Evolutionary conservation across 108 stramenopile species (phyloP), one percentile per base, ranked within the genome.

Genomic region (Nitzschia palea): DNA sequence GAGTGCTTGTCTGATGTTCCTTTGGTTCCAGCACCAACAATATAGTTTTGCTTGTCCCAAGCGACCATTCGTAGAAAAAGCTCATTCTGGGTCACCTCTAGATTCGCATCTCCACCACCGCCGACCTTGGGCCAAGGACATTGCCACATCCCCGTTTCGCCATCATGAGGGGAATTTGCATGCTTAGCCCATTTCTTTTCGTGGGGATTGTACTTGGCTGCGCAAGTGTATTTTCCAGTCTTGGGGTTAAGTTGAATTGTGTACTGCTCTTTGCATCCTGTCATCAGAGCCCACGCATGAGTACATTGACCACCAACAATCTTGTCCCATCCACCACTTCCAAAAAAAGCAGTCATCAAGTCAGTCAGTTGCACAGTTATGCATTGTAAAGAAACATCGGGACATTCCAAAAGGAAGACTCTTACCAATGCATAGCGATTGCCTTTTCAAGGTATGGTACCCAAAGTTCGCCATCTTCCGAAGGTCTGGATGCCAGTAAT

Each of bases 381-480:
- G 37, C 48, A 50, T 50, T 9, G 18, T 50, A 50, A 5, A 50
- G 17, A 6, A 5, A 50, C 18, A 18, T 50, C 12, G 37, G 6
- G 12, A 10, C 12, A 10, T 12, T 6, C 37, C 37, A 40, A 40
- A 12, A 10, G 47, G 4, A 48, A 20, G 47, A 34, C 37, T 36
- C 59, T 14, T 43, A 60, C 59, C 79, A 80, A 53, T 80, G 79
- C 44, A 67, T 60, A 3, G 79, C 61, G 23, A 80, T 4, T 25
- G 79, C 79, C 65, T 80, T 80, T 68, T 80, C 79, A 40, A 80
- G 44, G 26, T 67, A 66, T 22, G 62, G 65, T 6, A 72, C 72
- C 79, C 79, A 80, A 55, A 80, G 18, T 55, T 80, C 79, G 14
- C 79, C 79, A 65, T 74, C 72, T 47, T 68, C 72, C 18, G 71